Evolutionary conservation across 345 rosid species (phyloP), one percentile per base, ranked within the genome.

Genomic region (Diplotaxis tenuifolia): DNA sequence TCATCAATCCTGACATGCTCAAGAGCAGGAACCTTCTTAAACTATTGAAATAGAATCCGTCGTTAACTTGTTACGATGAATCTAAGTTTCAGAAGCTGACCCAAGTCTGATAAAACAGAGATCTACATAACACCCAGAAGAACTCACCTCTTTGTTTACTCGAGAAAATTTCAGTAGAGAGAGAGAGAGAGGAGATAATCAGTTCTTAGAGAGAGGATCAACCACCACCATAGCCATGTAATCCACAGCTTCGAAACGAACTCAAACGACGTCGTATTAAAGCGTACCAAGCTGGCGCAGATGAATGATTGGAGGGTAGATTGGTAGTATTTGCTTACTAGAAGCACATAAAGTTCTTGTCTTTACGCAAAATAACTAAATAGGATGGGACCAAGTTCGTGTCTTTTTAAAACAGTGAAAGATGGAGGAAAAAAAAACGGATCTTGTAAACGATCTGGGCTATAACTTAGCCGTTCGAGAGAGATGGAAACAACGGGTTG

Each of bases 341-440:
- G 28, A 62, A 61, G 56, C 32, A 61, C 16, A 54, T 62, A 23
- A 50, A 66, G 6, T 9, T 62, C 10, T 75, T 38, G 74, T 68
- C 74, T 62, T 70, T 49, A 63, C 40, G 74, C 65, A 70, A 45
- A 36, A 40, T 55, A 31, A 70, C 20, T 64, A n/a, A n/a, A n/a
- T n/a, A n/a, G n/a, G n/a, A 65, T 27, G 59, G 55, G 65, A 70
- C 75, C 71, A 64, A 70, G 66, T 9, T 76, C 10, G 60, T 55
- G 42, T n/a, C 50, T 42, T 52, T 72, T 36, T 63, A 38, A 40
- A 57, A 18, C 36, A 54, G 27, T 3, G 54, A 61, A 58, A 36
- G 4, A 38, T 11, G 9, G 11, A 8, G 8, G 6, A 40, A 4
- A 12, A 47, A 67, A 67, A 63, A 15, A 0, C 22, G 63, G 56